A percentile compares a stretch with the other conserved stretches of the same genome.
Evolutionary conservation across 768 basidiomycete genomes (phyloP).

Genomic region (Panellus pusillus): DNA sequence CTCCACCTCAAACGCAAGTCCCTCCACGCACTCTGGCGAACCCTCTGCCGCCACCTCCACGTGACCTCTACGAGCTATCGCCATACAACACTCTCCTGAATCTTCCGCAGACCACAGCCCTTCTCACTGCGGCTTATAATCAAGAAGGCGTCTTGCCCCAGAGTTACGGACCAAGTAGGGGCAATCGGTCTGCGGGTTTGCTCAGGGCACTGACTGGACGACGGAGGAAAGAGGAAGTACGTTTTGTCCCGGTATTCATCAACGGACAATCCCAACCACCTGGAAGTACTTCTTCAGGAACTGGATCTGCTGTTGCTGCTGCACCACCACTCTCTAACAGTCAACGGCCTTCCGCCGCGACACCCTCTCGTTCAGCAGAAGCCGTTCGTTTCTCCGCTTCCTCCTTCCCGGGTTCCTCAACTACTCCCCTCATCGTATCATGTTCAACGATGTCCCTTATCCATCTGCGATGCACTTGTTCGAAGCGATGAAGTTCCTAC

Average conservation of each 20-base stretch:
- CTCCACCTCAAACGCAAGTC: slow-evolving; percentile 22
- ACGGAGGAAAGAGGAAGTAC: slow-evolving; percentile 15
- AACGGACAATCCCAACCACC: slow-evolving; percentile 8
- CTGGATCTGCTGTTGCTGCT: slow-evolving; percentile 6
- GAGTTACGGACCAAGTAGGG: slow-evolving; percentile 11
- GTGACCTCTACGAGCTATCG: slow-evolving; percentile 55
- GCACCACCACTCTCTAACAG: background rate
- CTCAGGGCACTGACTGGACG: slow-evolving; percentile 17
- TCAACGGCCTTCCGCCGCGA: background rate
- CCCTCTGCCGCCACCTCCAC: slow-evolving; percentile 65
- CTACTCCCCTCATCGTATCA: slow-evolving; percentile 62
- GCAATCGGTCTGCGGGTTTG: slow-evolving; percentile 11
- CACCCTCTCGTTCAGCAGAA: slow-evolving; percentile 5
- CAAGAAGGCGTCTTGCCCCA: slow-evolving; percentile 13
- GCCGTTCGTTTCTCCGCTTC: slow-evolving; percentile 10
- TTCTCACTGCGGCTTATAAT: slow-evolving; percentile 35
- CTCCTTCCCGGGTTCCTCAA: slow-evolving; percentile 55
- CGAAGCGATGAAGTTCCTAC: slow-evolving; percentile 71
- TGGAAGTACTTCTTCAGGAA: slow-evolving; percentile 1
- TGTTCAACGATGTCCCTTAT: slow-evolving; percentile 54
- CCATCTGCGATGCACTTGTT: slow-evolving; percentile 75
- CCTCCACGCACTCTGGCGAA: slow-evolving; percentile 35
- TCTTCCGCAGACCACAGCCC: slow-evolving; percentile 47
- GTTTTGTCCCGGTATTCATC: slow-evolving; percentile 22
- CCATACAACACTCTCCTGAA: slow-evolving; percentile 58